A percentile compares a stretch with the other conserved stretches of the same genome.
Conservation (phyloP, 2,329 filamentous ascomycete species). For the Trichophyton rubrum region DNA sequence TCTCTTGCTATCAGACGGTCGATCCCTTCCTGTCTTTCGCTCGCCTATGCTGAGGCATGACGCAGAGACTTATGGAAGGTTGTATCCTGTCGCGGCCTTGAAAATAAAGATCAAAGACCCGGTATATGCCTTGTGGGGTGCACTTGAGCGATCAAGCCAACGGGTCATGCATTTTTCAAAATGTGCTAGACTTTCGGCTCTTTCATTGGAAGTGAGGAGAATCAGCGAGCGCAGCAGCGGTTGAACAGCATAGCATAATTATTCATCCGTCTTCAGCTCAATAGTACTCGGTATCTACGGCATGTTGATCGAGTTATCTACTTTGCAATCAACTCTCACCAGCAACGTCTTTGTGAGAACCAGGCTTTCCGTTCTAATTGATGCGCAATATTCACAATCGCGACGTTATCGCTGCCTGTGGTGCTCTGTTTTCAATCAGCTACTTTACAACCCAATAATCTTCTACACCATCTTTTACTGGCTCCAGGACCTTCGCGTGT, state of each 20-base stretch:
- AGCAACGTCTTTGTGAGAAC: not conserved
- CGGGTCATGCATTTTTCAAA: not conserved
- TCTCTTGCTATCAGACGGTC: constrained; percentile 26
- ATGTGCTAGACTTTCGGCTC: not conserved
- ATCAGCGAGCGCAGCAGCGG: constrained; percentile 45
- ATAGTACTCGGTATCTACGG: not conserved
- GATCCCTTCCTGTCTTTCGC: constrained; percentile 16
- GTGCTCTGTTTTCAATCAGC: too few species aligned
- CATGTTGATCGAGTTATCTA: not conserved
- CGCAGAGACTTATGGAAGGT: constrained; percentile 35
- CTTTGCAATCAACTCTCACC: not conserved
- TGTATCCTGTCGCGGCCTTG: constrained; percentile 41
- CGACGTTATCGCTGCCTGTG: too few species aligned
- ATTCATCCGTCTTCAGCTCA: constrained; percentile 4
- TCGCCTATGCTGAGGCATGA: constrained; percentile 20
- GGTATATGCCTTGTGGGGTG: constrained; percentile 1
- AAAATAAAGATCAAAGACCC: constrained; percentile 9
- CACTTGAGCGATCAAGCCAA: not conserved
- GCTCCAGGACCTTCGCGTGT: too few species aligned
- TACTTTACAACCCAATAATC: too few species aligned
- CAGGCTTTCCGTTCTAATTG: not conserved
- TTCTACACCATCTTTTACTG: too few species aligned
- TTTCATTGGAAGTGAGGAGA: constrained; percentile 15
- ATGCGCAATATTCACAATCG: not conserved
- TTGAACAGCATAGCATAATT: constrained; percentile 27